Conservation (phyloP, 305 asterid genomes). For the Caryopteris hybrid region DNA sequence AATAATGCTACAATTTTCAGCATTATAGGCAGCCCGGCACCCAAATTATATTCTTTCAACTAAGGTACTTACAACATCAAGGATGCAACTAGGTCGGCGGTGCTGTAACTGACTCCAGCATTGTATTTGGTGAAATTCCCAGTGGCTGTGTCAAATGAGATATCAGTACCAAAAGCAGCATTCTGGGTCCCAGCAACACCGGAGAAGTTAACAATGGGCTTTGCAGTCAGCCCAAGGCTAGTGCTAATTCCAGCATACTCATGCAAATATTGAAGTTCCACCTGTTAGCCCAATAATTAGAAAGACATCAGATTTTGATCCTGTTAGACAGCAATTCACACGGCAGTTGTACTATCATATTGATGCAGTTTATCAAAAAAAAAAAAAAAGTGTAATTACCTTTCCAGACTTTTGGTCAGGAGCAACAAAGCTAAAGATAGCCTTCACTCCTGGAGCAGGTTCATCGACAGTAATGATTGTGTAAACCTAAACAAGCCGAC, state of each 20-base stretch:
- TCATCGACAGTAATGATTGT: conserved; percentile 74
- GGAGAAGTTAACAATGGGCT: conserved; percentile 72
- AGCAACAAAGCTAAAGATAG: conserved; percentile 69
- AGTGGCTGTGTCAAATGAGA: conserved; percentile 86
- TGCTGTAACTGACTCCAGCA: conserved; percentile 61
- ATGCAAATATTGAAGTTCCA: conserved; percentile 72
- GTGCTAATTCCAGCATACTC: conserved; percentile 75
- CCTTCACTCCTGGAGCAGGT: conserved; percentile 92
- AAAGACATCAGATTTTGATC: not conserved
- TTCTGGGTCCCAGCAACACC: conserved; percentile 76
- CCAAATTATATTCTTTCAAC: not conserved
- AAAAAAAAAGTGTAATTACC: conserved; percentile 34
- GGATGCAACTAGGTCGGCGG: conserved; percentile 75
- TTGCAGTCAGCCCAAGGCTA: conserved; percentile 64
- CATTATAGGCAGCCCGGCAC: not conserved
- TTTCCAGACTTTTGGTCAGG: conserved; percentile 93
- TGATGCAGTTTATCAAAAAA: not conserved
- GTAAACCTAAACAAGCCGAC: conserved; percentile 43
- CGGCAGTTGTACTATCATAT: not conserved
- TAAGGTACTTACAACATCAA: conserved; percentile 59
- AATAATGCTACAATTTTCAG: not conserved
- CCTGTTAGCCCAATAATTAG: conserved; percentile 31
- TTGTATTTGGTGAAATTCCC: conserved; percentile 73
- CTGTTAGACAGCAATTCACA: not conserved
- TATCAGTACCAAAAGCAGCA: conserved; percentile 70